Evolutionary conservation across 768 basidiomycete species (phyloP).

Genomic region (Mycena polygramma): DNA sequence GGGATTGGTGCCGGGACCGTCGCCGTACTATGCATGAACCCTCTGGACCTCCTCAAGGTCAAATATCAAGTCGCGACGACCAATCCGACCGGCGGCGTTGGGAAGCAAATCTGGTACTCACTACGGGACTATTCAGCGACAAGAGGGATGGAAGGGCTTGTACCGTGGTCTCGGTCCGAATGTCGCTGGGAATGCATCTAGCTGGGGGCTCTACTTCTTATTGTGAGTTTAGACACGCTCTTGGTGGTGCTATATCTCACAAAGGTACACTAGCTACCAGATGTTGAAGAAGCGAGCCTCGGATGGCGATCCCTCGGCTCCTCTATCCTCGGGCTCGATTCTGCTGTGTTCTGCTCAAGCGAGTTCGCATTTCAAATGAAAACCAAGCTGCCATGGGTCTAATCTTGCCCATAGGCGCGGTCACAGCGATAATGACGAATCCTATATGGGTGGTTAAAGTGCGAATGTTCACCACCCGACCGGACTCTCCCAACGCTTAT

Average conservation of each 20-base stretch:
- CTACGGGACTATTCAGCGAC: conserved; percentile 78
- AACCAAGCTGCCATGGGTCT: conserved; percentile 34
- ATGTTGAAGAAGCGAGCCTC: conserved; percentile 89
- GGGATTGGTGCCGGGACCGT: conserved; percentile 94
- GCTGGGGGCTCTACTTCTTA: conserved; percentile 98
- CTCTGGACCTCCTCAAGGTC: conserved; percentile 95
- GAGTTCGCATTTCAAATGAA: conserved; percentile 73
- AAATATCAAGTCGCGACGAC: conserved; percentile 90
- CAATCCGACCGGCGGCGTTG: conserved; percentile 69
- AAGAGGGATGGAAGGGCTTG: conserved; percentile 86
- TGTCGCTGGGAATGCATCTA: conserved; percentile 93
- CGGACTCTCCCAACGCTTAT: conserved; percentile 79
- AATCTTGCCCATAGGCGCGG: conserved; percentile 73
- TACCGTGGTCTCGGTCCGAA: conserved; percentile 94
- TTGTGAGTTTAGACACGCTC: conserved; percentile 73
- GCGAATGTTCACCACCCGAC: conserved; percentile 90
- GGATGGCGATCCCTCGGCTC: conserved; percentile 72
- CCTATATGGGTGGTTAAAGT: conserved; percentile 99
- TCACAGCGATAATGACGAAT: conserved; percentile 94
- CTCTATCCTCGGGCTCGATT: conserved; percentile 83
- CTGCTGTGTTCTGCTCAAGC: conserved; percentile 95
- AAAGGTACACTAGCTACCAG: conserved; percentile 76
- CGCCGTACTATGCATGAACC: conserved; percentile 96
- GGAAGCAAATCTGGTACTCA: conserved; percentile 82
- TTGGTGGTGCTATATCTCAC: conserved; percentile 2